phyloP scores from a whole-genome alignment of 306 rosid genomes.

The Dalbergia cochinchinensis region DNA sequence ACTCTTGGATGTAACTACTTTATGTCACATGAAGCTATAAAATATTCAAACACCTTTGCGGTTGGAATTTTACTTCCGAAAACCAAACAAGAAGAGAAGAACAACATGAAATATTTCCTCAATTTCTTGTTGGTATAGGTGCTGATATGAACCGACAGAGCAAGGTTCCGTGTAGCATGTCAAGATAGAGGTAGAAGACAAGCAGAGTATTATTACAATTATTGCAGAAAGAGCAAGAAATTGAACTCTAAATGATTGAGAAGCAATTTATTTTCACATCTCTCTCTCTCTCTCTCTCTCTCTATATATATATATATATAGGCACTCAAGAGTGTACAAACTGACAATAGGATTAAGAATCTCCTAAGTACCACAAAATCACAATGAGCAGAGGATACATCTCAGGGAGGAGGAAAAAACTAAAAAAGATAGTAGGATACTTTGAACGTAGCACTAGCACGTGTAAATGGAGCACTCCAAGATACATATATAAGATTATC shows the following conservation, averaged over 20 bases:
- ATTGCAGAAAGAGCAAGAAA: not conserved
- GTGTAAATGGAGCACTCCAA: slow-evolving; percentile 25
- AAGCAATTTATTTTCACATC: slow-evolving; percentile 37
- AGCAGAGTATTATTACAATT: not conserved
- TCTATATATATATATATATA: not conserved
- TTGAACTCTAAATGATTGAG: slow-evolving; percentile 3
- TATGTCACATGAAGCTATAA: not conserved
- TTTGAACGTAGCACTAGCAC: slow-evolving; percentile 27
- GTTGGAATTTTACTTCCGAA: too few species aligned
- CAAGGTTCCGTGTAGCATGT: not conserved
- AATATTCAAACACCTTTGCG: not conserved
- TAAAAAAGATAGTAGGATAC: not conserved
- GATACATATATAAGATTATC: slow-evolving; percentile 11
- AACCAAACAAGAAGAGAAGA: not conserved
- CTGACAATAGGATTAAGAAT: slow-evolving; percentile 39
- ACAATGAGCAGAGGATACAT: slow-evolving; percentile 32
- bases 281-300: too few species aligned
- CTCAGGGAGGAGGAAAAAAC: not conserved
- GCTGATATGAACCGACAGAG: not conserved
- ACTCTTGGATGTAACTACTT: too few species aligned
- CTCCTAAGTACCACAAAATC: slow-evolving; percentile 40
- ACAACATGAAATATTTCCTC: not conserved
- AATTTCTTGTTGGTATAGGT: not conserved
- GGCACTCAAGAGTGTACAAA: slow-evolving; percentile 37
- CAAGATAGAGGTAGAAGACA: not conserved